Base-by-base conservation (phyloP, 805 yeast genomes). In the Millerozyma acaciae region DNA sequence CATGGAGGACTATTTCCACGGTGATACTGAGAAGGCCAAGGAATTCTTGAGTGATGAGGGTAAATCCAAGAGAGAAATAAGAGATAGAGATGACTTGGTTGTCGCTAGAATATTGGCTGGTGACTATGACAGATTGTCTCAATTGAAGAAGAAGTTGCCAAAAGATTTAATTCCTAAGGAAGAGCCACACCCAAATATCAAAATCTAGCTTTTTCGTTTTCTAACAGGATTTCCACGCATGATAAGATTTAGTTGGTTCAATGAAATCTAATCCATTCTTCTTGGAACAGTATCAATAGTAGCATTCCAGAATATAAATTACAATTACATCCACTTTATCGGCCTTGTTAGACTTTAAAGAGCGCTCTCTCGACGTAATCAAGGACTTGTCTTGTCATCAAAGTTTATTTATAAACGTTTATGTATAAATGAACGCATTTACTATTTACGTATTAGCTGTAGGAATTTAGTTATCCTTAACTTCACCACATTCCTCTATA, bases 41-140 rank as follows among this genome's bases (percentile, higher is more conserved):
- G 76, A 68, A 38, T 80, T 76, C 47, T 58, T 75, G 52, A 67
- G 76, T 32, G 64, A 73, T 39, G 68, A 63, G 45, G 70, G 72
- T 38, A 73, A 75, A 50, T 67, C 76, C 32, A 53, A 59, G 32
- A 76, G 71, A 41, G 84, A 78, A 53, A 67, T 75, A 42, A 71
- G 70, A 53, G 76, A 74, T 53, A 75, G 85, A 55, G 95, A 85
- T 58, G 84, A 78, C 44, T 67, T 83, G 50, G 80, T 85, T 40
- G 79, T 86, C 44, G 90, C 87, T 47, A 73, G 93, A 56, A 83
- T 85, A 45, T 70, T 85, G 51, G 75, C 80, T 38, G 95, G 95
- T 39, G 93, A 86, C 55, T 85, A 86, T 62, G 95, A 85, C 61
- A 78, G 69, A 50, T 65, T 79, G 50, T 71, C 77, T 18, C 75